A percentile compares a stretch with the other conserved stretches of the same genome.
Conservation (phyloP, 1,284 basidiomycete species). For the Microbotryum intermedium region DNA sequence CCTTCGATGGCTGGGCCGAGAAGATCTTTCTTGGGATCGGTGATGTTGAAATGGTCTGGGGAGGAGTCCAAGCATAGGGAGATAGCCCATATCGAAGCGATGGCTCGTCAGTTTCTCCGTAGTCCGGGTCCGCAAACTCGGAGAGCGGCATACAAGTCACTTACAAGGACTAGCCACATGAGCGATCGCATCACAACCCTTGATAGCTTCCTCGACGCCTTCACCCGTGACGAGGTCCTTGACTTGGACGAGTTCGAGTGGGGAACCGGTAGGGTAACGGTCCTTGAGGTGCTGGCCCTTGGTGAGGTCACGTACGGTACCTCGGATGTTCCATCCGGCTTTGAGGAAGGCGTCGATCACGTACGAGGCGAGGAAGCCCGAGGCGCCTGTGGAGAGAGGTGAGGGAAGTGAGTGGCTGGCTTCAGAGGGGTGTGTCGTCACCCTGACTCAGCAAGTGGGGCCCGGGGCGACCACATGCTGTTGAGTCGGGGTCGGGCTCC, state of each 20-base stretch:
- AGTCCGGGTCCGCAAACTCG: not conserved
- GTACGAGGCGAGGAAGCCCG: constrained; percentile 26
- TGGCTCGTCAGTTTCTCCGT: not conserved
- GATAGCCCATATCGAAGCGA: not conserved
- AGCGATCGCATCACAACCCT: constrained; percentile 30
- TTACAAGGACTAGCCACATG: constrained; percentile 31
- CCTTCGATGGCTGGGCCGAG: constrained; percentile 39
- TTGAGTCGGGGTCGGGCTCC: too few species aligned
- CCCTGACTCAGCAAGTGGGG: not conserved
- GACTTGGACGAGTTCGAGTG: constrained; percentile 30
- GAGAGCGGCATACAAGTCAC: constrained; percentile 29
- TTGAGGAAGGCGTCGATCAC: constrained; percentile 23
- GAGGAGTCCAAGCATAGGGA: not conserved
- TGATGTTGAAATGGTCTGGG: constrained; percentile 28
- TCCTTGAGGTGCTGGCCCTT: constrained; percentile 16
- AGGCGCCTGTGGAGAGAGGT: constrained; percentile 16
- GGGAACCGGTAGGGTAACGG: constrained; percentile 13
- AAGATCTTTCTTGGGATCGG: constrained; percentile 37
- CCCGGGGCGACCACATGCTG: not conserved
- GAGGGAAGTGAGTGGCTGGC: not conserved
- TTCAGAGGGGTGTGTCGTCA: too few species aligned
- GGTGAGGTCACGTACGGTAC: constrained; percentile 20
- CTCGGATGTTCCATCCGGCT: constrained; percentile 25
- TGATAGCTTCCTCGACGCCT: constrained; percentile 34
- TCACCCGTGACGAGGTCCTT: constrained; percentile 38